Conservation (phyloP, 331 rosid genomes). For the Quercus lobata region DNA sequence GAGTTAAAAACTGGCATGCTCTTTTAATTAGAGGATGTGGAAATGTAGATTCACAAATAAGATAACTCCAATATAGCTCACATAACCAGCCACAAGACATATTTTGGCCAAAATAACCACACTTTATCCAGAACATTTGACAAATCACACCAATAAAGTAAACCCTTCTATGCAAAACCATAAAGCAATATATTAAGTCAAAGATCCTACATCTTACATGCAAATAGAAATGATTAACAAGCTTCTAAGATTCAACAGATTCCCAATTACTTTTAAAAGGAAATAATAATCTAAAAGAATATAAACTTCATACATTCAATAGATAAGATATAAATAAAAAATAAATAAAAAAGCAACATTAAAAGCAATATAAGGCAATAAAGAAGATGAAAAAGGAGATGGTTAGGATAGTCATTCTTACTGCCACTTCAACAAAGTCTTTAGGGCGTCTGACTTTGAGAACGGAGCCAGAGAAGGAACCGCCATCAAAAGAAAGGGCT, state of each 20-base stretch:
- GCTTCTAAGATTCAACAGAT: neutral
- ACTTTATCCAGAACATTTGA: neutral
- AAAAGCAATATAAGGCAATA: neutral
- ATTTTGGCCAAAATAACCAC: neutral
- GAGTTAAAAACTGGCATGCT: neutral
- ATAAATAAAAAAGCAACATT: neutral
- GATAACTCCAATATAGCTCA: neutral
- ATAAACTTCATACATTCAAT: neutral
- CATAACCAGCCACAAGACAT: neutral
- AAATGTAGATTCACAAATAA: neutral
- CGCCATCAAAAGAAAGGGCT: slow-evolving; percentile 87
- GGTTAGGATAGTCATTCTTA: slow-evolving; percentile 56
- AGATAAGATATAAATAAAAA: slow-evolving; percentile 2
- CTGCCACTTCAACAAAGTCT: slow-evolving; percentile 78
- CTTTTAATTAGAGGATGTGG: neutral
- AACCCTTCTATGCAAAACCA: neutral
- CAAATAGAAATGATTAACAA: too few relatives aligned
- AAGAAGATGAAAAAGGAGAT: slow-evolving; percentile 11
- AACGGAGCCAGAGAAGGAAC: slow-evolving; percentile 56
- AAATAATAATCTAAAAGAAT: neutral
- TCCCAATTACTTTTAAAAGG: neutral
- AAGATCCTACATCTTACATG: too few relatives aligned
- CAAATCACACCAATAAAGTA: neutral
- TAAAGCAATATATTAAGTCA: neutral
- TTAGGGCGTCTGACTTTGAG: slow-evolving; percentile 87